A percentile compares a stretch with the other conserved stretches of the same genome.
Evolutionary conservation across 768 basidiomycete genomes (phyloP).

Genomic region (Phlegmacium glaucopus): DNA sequence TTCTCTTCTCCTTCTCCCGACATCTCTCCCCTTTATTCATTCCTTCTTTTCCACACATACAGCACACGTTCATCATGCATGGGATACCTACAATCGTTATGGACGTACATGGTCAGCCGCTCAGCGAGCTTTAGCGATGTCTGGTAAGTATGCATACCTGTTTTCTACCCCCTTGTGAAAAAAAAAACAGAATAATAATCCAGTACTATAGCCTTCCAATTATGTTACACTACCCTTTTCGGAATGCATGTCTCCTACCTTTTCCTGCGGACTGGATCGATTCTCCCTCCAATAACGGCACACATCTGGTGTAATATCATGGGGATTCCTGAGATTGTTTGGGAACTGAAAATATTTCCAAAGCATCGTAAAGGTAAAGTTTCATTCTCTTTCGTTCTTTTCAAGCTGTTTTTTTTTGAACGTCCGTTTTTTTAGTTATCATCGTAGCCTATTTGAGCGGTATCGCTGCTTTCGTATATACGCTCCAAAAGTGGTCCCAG

Average conservation of each 20-base stretch:
- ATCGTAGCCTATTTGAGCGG: conserved; percentile 54
- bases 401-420: conserved; percentile 6
- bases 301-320: conserved; percentile 95
- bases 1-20: conserved; percentile 3
- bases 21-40: neutral
- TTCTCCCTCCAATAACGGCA: conserved; percentile 72
- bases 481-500: conserved; percentile 33
- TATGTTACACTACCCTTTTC: conserved; percentile 88
- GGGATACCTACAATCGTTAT: conserved; percentile 75
- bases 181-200: neutral
- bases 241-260: conserved; percentile 86
- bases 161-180: neutral
- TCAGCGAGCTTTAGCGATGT: conserved; percentile 53
- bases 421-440: conserved; percentile 40
- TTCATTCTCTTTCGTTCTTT: conserved; percentile 29
- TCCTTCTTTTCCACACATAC: neutral
- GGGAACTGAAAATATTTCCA: conserved; percentile 55
- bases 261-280: conserved; percentile 81
- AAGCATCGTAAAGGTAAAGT: conserved; percentile 49
- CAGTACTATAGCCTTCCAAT: conserved; percentile 71
- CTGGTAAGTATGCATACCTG: conserved; percentile 39
- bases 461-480: conserved; percentile 51
- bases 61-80: conserved; percentile 94
- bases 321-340: conserved; percentile 73
- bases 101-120: conserved; percentile 68